A percentile compares a stretch with the other conserved stretches of the same genome.
phyloP scores from a whole-genome alignment of 805 yeast genomes.

The Candida qinlingensis region DNA sequence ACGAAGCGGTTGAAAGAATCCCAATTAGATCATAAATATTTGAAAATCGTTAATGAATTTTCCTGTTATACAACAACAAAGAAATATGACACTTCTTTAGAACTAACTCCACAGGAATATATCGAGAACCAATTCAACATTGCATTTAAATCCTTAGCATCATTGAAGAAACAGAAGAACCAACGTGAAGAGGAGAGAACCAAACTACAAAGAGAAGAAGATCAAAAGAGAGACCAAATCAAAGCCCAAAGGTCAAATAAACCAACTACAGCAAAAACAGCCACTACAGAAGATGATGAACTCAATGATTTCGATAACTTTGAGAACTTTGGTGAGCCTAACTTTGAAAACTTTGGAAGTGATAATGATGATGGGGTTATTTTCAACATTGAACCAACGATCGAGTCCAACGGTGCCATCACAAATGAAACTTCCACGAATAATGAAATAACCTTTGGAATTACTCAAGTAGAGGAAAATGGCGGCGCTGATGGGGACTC shows the following conservation, averaged over 20 bases:
- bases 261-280: neutral
- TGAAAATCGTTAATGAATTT: constrained; percentile 5
- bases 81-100: neutral
- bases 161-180: constrained; percentile 30
- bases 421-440: neutral
- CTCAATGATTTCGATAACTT: constrained; percentile 30
- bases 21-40: constrained; percentile 11
- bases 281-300: constrained; percentile 7
- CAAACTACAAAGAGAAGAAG: constrained; percentile 11
- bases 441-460: too few relatives aligned
- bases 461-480: neutral
- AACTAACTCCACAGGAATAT: constrained; percentile 23
- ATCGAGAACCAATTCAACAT: constrained; percentile 29
- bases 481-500: neutral
- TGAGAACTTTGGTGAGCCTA: constrained; percentile 20
- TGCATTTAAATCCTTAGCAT: constrained; percentile 27
- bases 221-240: constrained; percentile 8
- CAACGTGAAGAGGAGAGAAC: constrained; percentile 24
- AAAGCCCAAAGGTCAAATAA: neutral
- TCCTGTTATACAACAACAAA: constrained; percentile 12
- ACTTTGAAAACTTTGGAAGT: constrained; percentile 28
- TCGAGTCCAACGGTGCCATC: neutral
- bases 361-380: constrained; percentile 20
- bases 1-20: constrained; percentile 8
- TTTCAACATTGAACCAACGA: too few relatives aligned